Evolutionary conservation across 805 yeast species (phyloP).

Genomic region (Yarrowia sp.): DNA sequence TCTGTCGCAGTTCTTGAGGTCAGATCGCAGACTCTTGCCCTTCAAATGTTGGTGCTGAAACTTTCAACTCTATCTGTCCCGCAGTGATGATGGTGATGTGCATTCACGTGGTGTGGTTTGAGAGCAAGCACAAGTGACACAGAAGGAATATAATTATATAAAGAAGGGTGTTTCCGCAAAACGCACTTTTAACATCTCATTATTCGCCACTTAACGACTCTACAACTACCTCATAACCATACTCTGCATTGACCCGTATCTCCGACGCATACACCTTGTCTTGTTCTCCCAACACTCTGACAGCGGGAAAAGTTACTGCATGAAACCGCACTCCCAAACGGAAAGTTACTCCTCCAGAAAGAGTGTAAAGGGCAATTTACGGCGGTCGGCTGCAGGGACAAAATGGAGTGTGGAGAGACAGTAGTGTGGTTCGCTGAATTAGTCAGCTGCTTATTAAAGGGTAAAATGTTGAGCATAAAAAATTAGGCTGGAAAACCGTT

Average conservation of each 20-base stretch:
- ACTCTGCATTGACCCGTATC: not conserved
- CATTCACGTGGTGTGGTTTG: conserved; percentile 1
- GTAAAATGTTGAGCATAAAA: too few relatives aligned
- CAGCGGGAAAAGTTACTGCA: conserved; percentile 9
- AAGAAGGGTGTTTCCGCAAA: too few relatives aligned
- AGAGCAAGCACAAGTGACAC: not conserved
- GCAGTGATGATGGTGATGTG: not conserved
- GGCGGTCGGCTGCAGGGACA: not conserved
- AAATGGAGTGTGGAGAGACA: not conserved
- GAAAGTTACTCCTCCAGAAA: not conserved
- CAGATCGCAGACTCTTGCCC: conserved; percentile 12
- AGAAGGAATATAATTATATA: too few relatives aligned
- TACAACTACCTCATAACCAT: too few relatives aligned
- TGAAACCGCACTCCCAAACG: not conserved
- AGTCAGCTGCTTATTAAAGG: not conserved
- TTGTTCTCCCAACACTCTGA: not conserved
- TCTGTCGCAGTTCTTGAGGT: not conserved
- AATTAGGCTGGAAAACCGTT: too few relatives aligned
- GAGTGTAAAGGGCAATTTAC: conserved; percentile 6
- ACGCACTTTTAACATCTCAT: too few relatives aligned
- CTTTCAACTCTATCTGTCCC: conserved; percentile 14
- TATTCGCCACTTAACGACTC: too few relatives aligned
- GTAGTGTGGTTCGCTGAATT: not conserved
- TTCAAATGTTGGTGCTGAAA: conserved; percentile 11
- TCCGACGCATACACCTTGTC: not conserved